Evolutionary conservation across 345 rosid genomes (phyloP), one percentile per base, ranked within the genome.

Genomic region (Populus nigra): DNA sequence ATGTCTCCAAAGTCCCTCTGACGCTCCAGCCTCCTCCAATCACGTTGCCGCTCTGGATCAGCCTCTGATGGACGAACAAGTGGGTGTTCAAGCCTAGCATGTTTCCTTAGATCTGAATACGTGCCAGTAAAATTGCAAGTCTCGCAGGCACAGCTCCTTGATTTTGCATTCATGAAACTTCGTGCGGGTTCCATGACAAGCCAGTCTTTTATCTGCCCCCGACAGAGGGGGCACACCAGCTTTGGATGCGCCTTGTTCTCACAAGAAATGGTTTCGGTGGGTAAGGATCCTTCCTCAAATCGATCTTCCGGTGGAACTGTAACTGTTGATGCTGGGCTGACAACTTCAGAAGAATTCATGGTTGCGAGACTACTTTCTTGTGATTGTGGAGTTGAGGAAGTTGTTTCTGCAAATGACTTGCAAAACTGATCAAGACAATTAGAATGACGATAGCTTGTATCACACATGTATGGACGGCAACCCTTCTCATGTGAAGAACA

Each of bases 381-480:
- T 68, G 69, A 84, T 69, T 41, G 88, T 2, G 76, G 73, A 25
- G 80, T 55, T 66, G 77, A 45, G 49, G 81, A 38, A 59, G 88
- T 45, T n/a, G 85, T 29, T 76, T 87, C 90, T 1, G 81, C 69
- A 80, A 81, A 88, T 66, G 97, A 92, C 83, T 91, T 93, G 49
- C 93, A 70, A 72, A 88, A 96, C 88, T 93, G 99, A 76, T 96
- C 99, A 23, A 96, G 88, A 77, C 99, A 96, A 81, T 96, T 96
- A 0, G 99, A 93, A 83, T 93, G 99, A 11, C 99, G 92, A 78
- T 92, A 91, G 83, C 99, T 96, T 49, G 99, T 96, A 77, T 96
- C 97, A 45, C 99, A 96, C 98, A 93, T 96, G 88, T 87, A 96
- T 29, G 98, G 98, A 16, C 91, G 95, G 62, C 99, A 96, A 22